Evolutionary conservation across 768 basidiomycete species (phyloP), one percentile per base, ranked within the genome.

Genomic region (Lentinula lateritia): DNA sequence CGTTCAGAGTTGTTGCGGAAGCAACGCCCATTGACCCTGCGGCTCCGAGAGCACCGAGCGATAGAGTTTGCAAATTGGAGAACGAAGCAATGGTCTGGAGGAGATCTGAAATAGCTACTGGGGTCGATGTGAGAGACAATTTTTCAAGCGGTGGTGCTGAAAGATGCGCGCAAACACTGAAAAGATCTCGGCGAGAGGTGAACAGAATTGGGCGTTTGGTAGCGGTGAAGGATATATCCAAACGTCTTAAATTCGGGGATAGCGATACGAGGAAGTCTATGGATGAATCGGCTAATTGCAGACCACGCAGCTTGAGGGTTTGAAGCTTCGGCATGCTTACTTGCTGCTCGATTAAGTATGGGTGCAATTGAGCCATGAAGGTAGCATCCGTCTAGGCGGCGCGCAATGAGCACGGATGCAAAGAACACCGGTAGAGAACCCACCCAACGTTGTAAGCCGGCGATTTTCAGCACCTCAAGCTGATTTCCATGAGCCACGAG

Each of bases 141-240:
- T 90, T 90, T 64, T 85, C 81, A 34, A 90, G 70, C 4, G 66
- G 48, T 0, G 69, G 69, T 23, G 63, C 41, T 6, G 55, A 32
- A 41, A 56, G 41, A 23, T n/a, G 10, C 12, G 50, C 5, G 12
- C 60, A 7, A 59, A 28, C 16, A 32, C 52, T n/a, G 48, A 23
- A 45, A 15, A 43, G 2, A 48, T 23, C 43, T 16, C 18, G 45
- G 36, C 53, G 53, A 15, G 60, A 58, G 46, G 72, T 63, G 42
- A 66, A 54, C 2, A 61, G 36, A 3, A 67, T 61, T n/a, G 73
- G 74, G 46, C 77, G 81, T 50, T 74, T 80, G 36, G 87, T 67
- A 13, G 66, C 65, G 2, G 87, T 90, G 71, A 88, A 90, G 5
- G 89, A 89, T 15, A 86, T 65, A 63, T 90, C 89, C 13, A 90